These are phyloP conservation scores for Citrullus amarus DNA, from an alignment of 306 rosid species.

Conservation along the genomic window DNA sequence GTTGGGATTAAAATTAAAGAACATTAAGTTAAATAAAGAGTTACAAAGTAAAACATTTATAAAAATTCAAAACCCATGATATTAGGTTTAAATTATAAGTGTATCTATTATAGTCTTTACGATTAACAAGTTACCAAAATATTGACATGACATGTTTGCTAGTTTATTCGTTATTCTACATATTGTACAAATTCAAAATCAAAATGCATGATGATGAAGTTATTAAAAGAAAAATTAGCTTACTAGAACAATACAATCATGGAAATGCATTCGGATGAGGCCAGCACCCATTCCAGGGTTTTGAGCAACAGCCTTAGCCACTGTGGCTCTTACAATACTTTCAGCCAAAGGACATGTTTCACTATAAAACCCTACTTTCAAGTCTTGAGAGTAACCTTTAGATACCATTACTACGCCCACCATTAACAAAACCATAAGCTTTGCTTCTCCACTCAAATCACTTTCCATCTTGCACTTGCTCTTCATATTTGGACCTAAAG, in stretches of 20 bases:
- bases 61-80: too few relatives aligned
- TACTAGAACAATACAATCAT: constrained; percentile 3
- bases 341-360: background rate
- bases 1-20: too few relatives aligned
- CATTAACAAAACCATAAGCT: background rate
- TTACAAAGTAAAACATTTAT: too few relatives aligned
- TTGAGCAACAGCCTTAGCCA: background rate
- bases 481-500: background rate
- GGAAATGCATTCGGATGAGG: background rate
- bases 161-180: too few relatives aligned
- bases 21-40: too few relatives aligned
- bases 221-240: background rate
- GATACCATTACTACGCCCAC: background rate
- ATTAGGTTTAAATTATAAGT: too few relatives aligned
- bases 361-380: background rate
- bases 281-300: background rate
- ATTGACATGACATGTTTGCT: too few relatives aligned
- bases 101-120: too few relatives aligned
- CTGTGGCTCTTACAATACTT: background rate
- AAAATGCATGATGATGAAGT: background rate
- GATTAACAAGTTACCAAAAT: too few relatives aligned
- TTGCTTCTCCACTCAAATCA: background rate
- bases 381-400: background rate
- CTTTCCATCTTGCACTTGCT: background rate
- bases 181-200: too few relatives aligned